These are phyloP conservation scores for Stagonosporopsis tanaceti DNA, from an alignment of 2,329 filamentous ascomycete genomes.

Conservation along the genomic window DNA sequence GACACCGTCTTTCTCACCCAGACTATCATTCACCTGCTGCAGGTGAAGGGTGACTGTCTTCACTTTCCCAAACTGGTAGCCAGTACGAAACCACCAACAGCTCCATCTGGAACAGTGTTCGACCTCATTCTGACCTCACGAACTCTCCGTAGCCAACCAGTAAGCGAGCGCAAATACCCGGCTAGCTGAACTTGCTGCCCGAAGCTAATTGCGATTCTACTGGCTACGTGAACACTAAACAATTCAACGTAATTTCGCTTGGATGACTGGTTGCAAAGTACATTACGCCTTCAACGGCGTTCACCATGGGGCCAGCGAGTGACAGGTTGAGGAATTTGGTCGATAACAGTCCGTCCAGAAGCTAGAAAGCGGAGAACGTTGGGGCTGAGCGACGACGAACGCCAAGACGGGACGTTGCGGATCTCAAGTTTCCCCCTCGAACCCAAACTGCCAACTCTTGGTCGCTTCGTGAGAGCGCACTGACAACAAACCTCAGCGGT, in stretches of 20 bases:
- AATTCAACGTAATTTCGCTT: slow-evolving; percentile 13
- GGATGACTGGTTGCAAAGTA: not conserved
- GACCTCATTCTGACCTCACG: slow-evolving; percentile 1
- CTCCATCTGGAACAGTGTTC: not conserved
- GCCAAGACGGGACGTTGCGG: slow-evolving; percentile 19
- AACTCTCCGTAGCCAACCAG: not conserved
- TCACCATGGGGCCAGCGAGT: slow-evolving; percentile 7
- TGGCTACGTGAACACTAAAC: not conserved
- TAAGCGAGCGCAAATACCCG: not conserved
- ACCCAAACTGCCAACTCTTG: not conserved
- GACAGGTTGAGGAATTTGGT: not conserved
- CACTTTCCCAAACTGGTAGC: not conserved
- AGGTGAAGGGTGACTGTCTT: not conserved
- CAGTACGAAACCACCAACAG: not conserved
- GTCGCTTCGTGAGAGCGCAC: not conserved
- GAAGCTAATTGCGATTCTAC: not conserved
- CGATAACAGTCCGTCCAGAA: slow-evolving; percentile 7
- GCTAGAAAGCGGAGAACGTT: slow-evolving; percentile 14
- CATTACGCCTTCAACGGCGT: slow-evolving; percentile 4
- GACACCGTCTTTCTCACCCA: not conserved
- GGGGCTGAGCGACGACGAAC: slow-evolving; percentile 10
- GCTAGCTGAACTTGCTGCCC: not conserved
- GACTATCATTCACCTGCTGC: not conserved
- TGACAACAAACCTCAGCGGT: slow-evolving; percentile 2
- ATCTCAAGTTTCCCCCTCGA: not conserved